Conservation (phyloP, 768 basidiomycete genomes). For the Lactarius pseudohatsudake region DNA sequence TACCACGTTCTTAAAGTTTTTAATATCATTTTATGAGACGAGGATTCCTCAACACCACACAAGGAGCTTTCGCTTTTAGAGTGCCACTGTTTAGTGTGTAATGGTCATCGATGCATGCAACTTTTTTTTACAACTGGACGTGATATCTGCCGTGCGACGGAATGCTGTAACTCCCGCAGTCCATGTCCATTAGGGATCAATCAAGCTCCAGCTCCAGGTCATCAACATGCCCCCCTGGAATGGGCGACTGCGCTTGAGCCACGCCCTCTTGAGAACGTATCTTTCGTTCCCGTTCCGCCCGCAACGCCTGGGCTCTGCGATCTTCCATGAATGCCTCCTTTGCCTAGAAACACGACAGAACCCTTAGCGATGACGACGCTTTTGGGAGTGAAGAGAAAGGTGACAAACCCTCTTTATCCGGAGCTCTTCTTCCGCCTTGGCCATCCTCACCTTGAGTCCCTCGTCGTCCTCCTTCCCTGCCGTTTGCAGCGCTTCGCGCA, state of each 20-base stretch:
- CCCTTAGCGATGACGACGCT: background rate
- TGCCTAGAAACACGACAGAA: slow-evolving; percentile 46
- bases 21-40: background rate
- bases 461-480: slow-evolving; percentile 50
- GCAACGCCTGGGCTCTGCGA: slow-evolving; percentile 53
- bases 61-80: background rate
- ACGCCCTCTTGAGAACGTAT: slow-evolving; percentile 3
- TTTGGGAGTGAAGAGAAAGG: background rate
- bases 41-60: background rate
- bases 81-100: background rate
- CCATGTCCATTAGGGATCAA: background rate
- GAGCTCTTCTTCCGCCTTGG: slow-evolving; percentile 57
- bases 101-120: background rate
- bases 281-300: slow-evolving; percentile 58
- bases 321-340: slow-evolving; percentile 80
- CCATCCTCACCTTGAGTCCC: slow-evolving; percentile 49
- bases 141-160: background rate
- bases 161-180: background rate
- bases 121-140: background rate
- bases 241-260: background rate
- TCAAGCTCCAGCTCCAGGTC: background rate
- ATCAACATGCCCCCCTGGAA: background rate
- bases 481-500: slow-evolving; percentile 59
- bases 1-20: background rate
- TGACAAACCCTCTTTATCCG: slow-evolving; percentile 54